These are phyloP conservation scores for Melampsora abietis-canadensis DNA, from an alignment of 1,284 basidiomycete genomes.

Conservation along the genomic window DNA sequence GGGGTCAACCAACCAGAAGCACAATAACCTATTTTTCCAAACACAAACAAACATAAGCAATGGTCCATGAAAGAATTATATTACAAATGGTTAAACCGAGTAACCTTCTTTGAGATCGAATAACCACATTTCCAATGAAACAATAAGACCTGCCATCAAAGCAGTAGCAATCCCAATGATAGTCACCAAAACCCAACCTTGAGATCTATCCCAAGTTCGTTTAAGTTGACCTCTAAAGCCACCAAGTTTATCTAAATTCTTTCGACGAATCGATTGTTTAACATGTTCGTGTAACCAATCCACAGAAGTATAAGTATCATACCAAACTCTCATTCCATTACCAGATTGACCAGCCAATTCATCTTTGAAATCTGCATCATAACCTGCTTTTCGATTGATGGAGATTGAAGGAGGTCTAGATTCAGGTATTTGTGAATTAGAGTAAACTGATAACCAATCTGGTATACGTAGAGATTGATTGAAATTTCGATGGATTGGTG, in stretches of 20 bases:
- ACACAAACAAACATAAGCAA: neutral
- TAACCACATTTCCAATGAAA: slow-evolving; percentile 81
- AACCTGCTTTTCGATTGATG: slow-evolving; percentile 9
- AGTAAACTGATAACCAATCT: slow-evolving; percentile 2
- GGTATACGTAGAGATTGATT: too few species aligned
- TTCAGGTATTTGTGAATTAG: slow-evolving; percentile 25
- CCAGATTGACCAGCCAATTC: slow-evolving; percentile 27
- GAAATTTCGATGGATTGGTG: too few species aligned
- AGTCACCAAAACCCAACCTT: slow-evolving; percentile 88
- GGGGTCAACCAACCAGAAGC: slow-evolving; percentile 33
- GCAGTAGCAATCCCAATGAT: slow-evolving; percentile 71
- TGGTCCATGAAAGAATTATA: neutral
- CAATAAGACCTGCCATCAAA: slow-evolving; percentile 77
- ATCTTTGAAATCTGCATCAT: slow-evolving; percentile 28
- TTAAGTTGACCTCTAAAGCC: slow-evolving; percentile 65
- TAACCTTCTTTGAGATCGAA: slow-evolving; percentile 86
- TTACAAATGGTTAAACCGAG: too few species aligned
- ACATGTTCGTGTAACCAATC: slow-evolving; percentile 55
- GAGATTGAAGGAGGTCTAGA: neutral
- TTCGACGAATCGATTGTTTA: slow-evolving; percentile 53
- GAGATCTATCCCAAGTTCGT: slow-evolving; percentile 72
- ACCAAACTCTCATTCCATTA: slow-evolving; percentile 47
- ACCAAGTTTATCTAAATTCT: slow-evolving; percentile 50
- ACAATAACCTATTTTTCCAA: slow-evolving; percentile 24
- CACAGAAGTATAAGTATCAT: slow-evolving; percentile 51